Percentiles rank a stretch among this genome's conserved stretches.
Conservation (phyloP, 352 stramenopile species). For the Phytophthora pseudosyringae region DNA sequence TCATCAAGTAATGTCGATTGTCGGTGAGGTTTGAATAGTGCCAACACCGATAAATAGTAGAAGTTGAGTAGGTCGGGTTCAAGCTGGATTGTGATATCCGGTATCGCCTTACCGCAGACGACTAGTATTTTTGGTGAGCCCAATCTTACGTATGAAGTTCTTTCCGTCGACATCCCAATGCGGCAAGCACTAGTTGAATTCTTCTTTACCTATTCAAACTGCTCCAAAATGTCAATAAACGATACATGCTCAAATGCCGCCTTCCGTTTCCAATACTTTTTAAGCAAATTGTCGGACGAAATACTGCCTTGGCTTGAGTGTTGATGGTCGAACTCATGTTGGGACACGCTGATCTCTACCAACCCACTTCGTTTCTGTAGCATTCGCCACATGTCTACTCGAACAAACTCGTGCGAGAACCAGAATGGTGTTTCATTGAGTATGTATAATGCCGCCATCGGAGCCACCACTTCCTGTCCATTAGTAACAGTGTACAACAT, state of each 20-base stretch:
- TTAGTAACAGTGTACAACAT: constrained; percentile 30
- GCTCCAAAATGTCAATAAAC: not conserved
- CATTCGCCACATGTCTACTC: constrained; percentile 6
- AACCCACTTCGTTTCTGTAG: not conserved
- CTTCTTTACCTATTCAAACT: not conserved
- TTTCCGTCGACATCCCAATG: not conserved
- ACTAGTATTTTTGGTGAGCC: constrained; percentile 2
- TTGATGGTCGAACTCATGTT: too few species aligned
- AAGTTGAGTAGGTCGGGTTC: not conserved
- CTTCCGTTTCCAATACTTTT: constrained; percentile 18
- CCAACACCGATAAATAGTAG: not conserved
- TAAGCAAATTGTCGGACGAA: not conserved
- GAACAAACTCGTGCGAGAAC: constrained; percentile 17
- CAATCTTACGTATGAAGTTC: not conserved
- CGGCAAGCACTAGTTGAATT: not conserved
- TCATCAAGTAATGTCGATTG: too few species aligned
- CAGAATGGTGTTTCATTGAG: constrained; percentile 17
- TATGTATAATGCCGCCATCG: constrained; percentile 26
- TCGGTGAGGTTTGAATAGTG: constrained; percentile 2
- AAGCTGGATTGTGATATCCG: not conserved
- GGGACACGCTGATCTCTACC: not conserved
- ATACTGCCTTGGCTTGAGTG: not conserved
- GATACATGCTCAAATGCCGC: not conserved
- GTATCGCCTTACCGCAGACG: constrained; percentile 5
- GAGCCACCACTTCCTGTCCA: constrained; percentile 13